Evolutionary conservation across 345 rosid species (phyloP).

Genomic region (Erysimum cheiranthoides): DNA sequence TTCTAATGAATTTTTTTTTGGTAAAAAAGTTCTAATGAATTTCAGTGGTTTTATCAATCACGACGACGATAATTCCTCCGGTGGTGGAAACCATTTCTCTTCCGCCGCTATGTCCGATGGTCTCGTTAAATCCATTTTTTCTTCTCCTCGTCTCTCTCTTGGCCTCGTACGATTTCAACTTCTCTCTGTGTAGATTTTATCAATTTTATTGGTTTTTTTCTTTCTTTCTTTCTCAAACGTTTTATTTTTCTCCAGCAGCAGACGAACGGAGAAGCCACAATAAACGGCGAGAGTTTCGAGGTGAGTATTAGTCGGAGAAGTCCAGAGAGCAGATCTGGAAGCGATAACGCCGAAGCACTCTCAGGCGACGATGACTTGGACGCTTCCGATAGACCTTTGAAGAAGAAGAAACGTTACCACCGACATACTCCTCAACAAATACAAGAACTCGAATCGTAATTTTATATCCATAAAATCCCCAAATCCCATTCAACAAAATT

Average conservation of each 20-base stretch:
- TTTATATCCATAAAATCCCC: background rate
- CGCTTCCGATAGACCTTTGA: constrained; percentile 57
- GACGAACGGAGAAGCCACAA: constrained; percentile 40
- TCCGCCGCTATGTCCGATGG: constrained; percentile 39
- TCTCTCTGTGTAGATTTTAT: background rate
- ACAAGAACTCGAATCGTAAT: constrained; percentile 94
- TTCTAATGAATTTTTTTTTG: constrained; percentile 47
- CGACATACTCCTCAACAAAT: constrained; percentile 99
- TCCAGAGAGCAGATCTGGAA: constrained; percentile 88
- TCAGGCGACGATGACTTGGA: constrained; percentile 69
- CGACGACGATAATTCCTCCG: constrained; percentile 27
- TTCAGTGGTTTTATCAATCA: constrained; percentile 43
- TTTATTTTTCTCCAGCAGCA: constrained; percentile 38
- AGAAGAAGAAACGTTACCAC: constrained; percentile 81
- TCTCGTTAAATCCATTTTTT: constrained; percentile 36
- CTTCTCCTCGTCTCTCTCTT: constrained; percentile 55
- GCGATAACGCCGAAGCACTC: constrained; percentile 69
- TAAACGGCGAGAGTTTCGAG: constrained; percentile 42
- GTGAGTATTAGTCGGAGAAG: constrained; percentile 51
- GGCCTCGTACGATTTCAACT: constrained; percentile 42
- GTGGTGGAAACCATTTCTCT: constrained; percentile 29
- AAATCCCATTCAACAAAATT: background rate
- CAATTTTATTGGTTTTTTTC: background rate
- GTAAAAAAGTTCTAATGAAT: constrained; percentile 45
- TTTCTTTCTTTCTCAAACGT: background rate